phyloP scores from a whole-genome alignment of 2,329 filamentous ascomycete species.

The Apiospora aurea region DNA sequence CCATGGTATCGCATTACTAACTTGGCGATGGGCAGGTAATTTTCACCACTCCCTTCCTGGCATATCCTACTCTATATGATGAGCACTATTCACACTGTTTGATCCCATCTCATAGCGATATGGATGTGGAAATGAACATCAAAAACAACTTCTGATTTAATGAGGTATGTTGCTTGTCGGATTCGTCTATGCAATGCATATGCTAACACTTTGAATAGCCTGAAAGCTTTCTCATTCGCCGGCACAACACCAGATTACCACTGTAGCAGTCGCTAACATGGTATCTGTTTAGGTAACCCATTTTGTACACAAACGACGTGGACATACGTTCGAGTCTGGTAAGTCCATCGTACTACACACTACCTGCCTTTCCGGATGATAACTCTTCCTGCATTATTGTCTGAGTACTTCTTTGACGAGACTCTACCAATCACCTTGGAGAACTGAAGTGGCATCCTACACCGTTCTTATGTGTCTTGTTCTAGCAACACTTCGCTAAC shows the following conservation, averaged over 20 bases:
- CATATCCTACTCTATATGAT: conserved; percentile 39
- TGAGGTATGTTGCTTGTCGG: conserved; percentile 45
- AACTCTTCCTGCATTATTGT: conserved; percentile 52
- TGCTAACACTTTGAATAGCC: conserved; percentile 10
- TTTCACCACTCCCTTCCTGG: not conserved
- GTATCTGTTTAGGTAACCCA: not conserved
- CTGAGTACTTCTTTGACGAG: conserved; percentile 64
- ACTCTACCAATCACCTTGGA: conserved; percentile 63
- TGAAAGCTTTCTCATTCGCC: conserved; percentile 24
- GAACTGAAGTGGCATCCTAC: conserved; percentile 55
- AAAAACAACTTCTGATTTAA: conserved; percentile 46
- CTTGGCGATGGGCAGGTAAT: conserved; percentile 20
- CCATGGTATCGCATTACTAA: not conserved
- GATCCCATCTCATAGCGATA: conserved; percentile 38
- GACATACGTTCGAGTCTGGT: not conserved
- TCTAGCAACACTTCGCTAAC: not conserved
- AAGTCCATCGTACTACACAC: not conserved
- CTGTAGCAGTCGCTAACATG: not conserved
- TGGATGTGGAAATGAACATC: conserved; percentile 46
- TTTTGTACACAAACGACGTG: no score
- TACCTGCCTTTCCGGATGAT: conserved; percentile 54
- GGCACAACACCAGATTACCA: not conserved
- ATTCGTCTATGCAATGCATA: conserved; percentile 21
- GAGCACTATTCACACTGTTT: conserved; percentile 50
- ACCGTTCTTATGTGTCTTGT: not conserved